Evolutionary conservation across 129 eudicot species (phyloP).

Genomic region (Oenanthe sinensis): DNA sequence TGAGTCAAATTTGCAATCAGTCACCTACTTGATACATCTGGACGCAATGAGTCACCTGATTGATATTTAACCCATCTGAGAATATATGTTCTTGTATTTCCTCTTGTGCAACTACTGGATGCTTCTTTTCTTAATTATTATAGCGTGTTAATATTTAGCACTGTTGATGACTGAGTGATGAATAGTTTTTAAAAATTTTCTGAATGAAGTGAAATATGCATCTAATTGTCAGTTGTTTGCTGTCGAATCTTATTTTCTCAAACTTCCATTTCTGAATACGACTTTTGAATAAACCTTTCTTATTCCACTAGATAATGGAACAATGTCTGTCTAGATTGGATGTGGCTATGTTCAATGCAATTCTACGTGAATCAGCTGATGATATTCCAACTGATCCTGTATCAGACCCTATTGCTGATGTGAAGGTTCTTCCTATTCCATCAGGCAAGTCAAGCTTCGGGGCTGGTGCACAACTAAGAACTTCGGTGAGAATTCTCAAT

Average conservation of each 20-base stretch:
- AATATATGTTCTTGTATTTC: not conserved
- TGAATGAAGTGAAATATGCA: not conserved
- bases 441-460: conserved; percentile 88
- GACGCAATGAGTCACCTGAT: too few species aligned
- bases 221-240: not conserved
- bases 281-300: not conserved
- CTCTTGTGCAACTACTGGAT: not conserved
- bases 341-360: conserved; percentile 90
- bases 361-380: conserved; percentile 75
- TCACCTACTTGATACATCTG: too few species aligned
- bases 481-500: conserved; percentile 41
- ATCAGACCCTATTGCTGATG: conserved; percentile 88
- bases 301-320: conserved; percentile 62
- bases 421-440: conserved; percentile 77
- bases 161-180: not conserved
- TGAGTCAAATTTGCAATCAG: too few species aligned
- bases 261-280: not conserved
- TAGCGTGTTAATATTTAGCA: not conserved
- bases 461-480: conserved; percentile 91
- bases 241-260: not conserved
- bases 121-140: not conserved
- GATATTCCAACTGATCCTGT: conserved; percentile 86
- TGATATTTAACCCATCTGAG: too few species aligned
- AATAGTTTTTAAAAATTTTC: not conserved
- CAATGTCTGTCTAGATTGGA: conserved; percentile 74